A percentile compares a stretch with the other conserved stretches of the same genome.
Conservation (phyloP, 1,284 basidiomycete species). For the Cutaneotrichosporon mucoides region DNA sequence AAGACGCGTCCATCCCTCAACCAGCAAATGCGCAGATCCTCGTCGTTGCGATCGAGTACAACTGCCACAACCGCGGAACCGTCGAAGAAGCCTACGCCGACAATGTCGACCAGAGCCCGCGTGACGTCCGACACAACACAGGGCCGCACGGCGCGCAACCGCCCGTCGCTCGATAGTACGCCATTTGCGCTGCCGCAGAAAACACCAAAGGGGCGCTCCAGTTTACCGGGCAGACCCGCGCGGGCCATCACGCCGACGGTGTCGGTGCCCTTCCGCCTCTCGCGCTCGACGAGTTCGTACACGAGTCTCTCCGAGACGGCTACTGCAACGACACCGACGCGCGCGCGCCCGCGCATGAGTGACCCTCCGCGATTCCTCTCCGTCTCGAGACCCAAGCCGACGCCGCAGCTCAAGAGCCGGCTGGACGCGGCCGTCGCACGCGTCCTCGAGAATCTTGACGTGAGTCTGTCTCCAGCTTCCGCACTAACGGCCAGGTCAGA, state of each 20-base stretch:
- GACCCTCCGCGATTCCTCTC: background rate
- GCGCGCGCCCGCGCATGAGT: background rate
- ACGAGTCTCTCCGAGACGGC: background rate
- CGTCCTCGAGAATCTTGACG: conserved; percentile 80
- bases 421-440: conserved; percentile 87
- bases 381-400: no score
- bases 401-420: conserved; percentile 62
- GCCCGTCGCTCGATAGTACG: conserved; percentile 8
- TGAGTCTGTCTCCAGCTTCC: conserved; percentile 43
- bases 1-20: no score
- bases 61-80: no score
- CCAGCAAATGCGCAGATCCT: no score
- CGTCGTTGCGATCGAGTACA: no score
- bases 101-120: background rate
- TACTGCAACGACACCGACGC: background rate
- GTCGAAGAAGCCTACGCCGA: no score
- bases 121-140: background rate
- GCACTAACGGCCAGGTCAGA: conserved; percentile 48
- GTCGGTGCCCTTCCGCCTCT: conserved; percentile 14
- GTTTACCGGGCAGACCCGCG: background rate
- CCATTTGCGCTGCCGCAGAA: background rate
- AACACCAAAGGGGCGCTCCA: no score
- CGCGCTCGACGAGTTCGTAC: background rate
- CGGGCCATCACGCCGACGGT: conserved; percentile 9
- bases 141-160: conserved; percentile 2